A percentile compares a stretch with the other conserved stretches of the same genome.
These are phyloP conservation scores for Acanthamoeba lenticulata DNA, from an alignment of 208 protist species.

Conservation along the genomic window DNA sequence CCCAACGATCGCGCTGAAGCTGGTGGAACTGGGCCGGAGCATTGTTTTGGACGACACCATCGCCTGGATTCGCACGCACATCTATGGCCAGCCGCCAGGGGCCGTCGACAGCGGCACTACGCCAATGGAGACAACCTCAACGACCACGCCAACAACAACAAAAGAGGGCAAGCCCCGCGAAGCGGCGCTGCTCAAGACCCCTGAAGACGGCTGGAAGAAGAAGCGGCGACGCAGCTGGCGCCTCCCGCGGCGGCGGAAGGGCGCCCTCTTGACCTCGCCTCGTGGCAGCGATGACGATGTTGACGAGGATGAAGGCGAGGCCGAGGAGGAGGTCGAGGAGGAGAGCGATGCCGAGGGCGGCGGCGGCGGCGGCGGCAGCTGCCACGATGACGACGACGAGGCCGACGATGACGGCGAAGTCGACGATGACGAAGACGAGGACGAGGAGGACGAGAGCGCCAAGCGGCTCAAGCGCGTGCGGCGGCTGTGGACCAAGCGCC, in stretches of 20 bases:
- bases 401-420: background rate
- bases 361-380: too few species aligned
- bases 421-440: background rate
- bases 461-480: background rate
- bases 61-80: constrained; percentile 8
- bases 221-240: background rate
- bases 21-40: background rate
- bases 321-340: background rate
- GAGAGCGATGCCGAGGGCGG: background rate
- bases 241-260: background rate
- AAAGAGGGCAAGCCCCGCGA: background rate
- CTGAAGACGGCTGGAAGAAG: background rate
- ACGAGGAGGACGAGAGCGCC: background rate
- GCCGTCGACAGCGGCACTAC: too few species aligned
- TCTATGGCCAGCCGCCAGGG: background rate
- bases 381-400: background rate
- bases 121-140: background rate
- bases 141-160: background rate
- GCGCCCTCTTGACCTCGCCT: too few species aligned
- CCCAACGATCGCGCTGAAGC: background rate
- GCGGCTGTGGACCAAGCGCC: background rate
- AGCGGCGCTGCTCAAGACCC: background rate
- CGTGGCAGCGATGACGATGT: background rate
- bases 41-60: constrained; percentile 41
- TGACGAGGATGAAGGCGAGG: background rate